Percentiles rank a stretch among this genome's conserved stretches.
phyloP scores from a whole-genome alignment of 495 filamentous ascomycete species.

The Daldinia loculata region DNA sequence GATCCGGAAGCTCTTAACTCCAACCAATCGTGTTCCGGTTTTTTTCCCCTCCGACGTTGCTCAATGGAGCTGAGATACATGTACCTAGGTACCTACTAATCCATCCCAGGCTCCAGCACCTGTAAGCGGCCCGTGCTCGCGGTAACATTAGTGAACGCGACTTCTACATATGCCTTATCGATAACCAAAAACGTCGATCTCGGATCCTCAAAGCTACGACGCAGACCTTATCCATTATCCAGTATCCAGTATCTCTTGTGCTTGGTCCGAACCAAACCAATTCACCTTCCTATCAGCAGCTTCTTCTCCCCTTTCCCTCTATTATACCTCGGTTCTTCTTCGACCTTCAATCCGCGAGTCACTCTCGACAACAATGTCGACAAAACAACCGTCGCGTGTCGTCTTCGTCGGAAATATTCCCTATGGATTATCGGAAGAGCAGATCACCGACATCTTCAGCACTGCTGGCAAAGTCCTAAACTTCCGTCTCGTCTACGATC shows the following conservation, averaged over 20 bases:
- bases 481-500: conserved; percentile 94
- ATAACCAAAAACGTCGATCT: conserved; percentile 4
- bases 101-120: neutral
- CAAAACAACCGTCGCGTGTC: conserved; percentile 59
- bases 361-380: conserved; percentile 56
- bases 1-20: conserved; percentile 30
- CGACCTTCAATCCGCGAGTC: neutral
- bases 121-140: neutral
- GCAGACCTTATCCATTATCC: neutral
- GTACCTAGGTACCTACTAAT: conserved; percentile 10
- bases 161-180: neutral
- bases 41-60: conserved; percentile 11
- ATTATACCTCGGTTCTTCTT: neutral
- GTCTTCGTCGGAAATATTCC: conserved; percentile 90
- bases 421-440: conserved; percentile 90
- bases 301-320: conserved; percentile 1
- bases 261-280: neutral
- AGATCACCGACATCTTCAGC: conserved; percentile 90
- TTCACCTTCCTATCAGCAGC: conserved; percentile 4
- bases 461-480: conserved; percentile 87
- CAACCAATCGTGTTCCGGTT: conserved; percentile 35
- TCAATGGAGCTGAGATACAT: neutral
- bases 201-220: neutral
- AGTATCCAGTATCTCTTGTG: too few species aligned
- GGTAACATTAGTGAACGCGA: neutral